Evolutionary conservation across 768 basidiomycete species (phyloP), one percentile per base, ranked within the genome.

Genomic region (Hemileccinum impolitum): DNA sequence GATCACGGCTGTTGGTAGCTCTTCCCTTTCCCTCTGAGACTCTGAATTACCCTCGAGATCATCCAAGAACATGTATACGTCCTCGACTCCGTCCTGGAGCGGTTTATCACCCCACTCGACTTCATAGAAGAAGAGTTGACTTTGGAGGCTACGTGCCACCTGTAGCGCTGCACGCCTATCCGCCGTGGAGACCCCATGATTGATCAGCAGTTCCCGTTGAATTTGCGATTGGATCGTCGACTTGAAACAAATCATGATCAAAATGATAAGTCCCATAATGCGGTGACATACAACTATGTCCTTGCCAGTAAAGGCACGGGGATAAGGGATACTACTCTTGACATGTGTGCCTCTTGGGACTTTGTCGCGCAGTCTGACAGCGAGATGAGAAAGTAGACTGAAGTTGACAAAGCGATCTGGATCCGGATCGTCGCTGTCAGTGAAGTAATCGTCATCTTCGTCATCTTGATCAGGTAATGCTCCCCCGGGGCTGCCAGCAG

Each of bases 121-220:
- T 65, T 98, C 95, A 62, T 92, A 91, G 68, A 96, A 94, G 75
- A 93, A 97, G 5, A 98, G 77, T 64, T 95, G 92, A 50, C 81
- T 85, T 62, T 97, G 94, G 32, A 98, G 74, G 49, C 89, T 90
- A 34, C 92, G 84, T 4, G 93, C 96, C 32, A 95, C 85, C 63
- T 88, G 84, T 25, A 96, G 71, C 4, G 94, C 91, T 14, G 86
- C 84, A 6, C 89, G 80, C 8, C 94, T 77, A 57, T 94, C 91
- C 52, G 78, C 85, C 0, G 83, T 84, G 3, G 84, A 82, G 31
- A 87, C 75, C 11, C 81, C 82, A 52, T 90, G 86, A 47, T 84
- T 81, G 59, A 86, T 77, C 40, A 86, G 79, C 8, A 94, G 76
- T 60, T 94, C 89, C 18, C 87, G 79, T 65, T 90, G 88, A 25